Conservation (phyloP, 202 grass and related monocot species). For the Zizania palustris region DNA sequence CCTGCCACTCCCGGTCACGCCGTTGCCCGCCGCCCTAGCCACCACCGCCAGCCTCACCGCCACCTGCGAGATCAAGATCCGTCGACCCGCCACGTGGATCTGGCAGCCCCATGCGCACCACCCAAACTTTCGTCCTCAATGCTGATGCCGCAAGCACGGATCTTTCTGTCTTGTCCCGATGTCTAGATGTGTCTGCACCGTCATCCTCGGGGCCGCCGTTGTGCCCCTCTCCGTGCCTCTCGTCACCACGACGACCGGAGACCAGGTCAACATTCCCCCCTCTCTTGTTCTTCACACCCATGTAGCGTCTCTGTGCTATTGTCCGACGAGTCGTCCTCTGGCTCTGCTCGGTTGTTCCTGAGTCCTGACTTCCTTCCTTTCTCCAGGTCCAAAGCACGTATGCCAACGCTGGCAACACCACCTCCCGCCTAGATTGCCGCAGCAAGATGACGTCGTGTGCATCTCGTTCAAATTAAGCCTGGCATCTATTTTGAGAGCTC, state of each 20-base stretch:
- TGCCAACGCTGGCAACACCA: slow-evolving; percentile 33
- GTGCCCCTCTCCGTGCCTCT: slow-evolving; percentile 18
- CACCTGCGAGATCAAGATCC: too few relatives aligned
- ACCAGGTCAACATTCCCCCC: slow-evolving; percentile 40
- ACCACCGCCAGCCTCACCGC: too few relatives aligned
- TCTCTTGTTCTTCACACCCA: neutral
- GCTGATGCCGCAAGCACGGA: neutral
- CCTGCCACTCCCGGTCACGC: too few relatives aligned
- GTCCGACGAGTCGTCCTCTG: too few relatives aligned
- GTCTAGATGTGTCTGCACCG: neutral
- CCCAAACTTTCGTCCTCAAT: neutral
- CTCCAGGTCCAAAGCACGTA: slow-evolving; percentile 25
- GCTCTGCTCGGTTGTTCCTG: too few relatives aligned
- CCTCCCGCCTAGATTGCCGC: slow-evolving; percentile 48
- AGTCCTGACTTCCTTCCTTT: too few relatives aligned
- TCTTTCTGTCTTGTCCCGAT: slow-evolving; percentile 11
- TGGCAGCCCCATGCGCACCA: too few relatives aligned
- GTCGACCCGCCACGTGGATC: too few relatives aligned
- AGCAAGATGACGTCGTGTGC: slow-evolving; percentile 37
- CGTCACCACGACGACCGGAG: slow-evolving; percentile 23
- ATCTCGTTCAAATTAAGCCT: neutral
- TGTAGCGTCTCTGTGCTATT: neutral
- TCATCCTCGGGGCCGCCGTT: neutral
- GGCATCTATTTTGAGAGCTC: neutral
- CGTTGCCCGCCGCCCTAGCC: too few relatives aligned